Base-by-base conservation (phyloP, 208 protist species). In the Trichomonas tenax region DNA sequence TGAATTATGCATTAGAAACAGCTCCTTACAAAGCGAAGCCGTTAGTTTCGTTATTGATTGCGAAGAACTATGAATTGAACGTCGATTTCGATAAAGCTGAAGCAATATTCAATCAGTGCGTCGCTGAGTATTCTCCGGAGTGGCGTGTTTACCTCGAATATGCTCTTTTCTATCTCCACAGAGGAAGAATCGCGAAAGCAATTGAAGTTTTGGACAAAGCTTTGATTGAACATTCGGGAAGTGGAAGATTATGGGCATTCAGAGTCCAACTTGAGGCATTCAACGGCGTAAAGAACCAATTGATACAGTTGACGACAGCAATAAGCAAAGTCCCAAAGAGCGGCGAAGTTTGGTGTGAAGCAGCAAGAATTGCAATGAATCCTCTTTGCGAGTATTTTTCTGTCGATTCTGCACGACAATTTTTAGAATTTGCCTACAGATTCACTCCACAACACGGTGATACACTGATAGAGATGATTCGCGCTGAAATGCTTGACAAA, bases 371-470 rank as follows among this genome's bases (percentile, higher is more conserved):
- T 44, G 88, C 96, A 58, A 46, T 98, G n/a, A 97, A 97, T 96
- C 98, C 97, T 10, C 63, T 96, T 48, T 96, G 96, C 23, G 8
- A 48, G n/a, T 93, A 44, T 46, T 98, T 98, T 82, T 82, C 96
- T 89, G 86, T 97, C 0, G 63, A 96, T 36, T 96, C 96, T 10
- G 98, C 97, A 21, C 95, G 97, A 38, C 45, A 96, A 86, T 98
- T 97, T 96, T 97, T 98, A 14, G 95, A 98, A 40, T 98, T 98
- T 96, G 97, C 98, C 4, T 97, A 98, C 46, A 97, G 98, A 93
- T 98, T 98, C 96, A 98, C 98, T 63, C 98, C 98, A 41, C 98
- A 98, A 97, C 98, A 98, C 97, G 98, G 98, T 82, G 98, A 98
- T 95, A 98, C 98, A n/a, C 98, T 98, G 81, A 97, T 98, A 48